Evolutionary conservation across 306 rosid genomes (phyloP).

Genomic region (Senna siamea): DNA sequence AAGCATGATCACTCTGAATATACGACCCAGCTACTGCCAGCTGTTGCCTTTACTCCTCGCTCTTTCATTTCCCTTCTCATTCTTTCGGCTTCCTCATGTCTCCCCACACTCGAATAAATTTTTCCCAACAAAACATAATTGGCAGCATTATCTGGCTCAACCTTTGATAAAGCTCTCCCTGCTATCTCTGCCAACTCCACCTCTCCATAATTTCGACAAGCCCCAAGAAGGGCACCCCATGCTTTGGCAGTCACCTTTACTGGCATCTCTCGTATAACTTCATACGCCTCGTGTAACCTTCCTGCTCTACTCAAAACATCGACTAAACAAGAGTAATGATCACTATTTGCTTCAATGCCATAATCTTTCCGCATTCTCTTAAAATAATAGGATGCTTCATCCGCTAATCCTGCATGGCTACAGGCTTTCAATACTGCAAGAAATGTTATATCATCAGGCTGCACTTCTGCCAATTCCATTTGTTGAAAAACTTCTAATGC

Average conservation of each 20-base stretch:
- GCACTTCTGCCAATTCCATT: slow-evolving; percentile 63
- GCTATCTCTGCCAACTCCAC: slow-evolving; percentile 71
- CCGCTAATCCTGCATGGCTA: slow-evolving; percentile 74
- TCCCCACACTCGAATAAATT: slow-evolving; percentile 70
- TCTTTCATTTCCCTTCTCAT: slow-evolving; percentile 62
- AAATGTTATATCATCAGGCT: slow-evolving; percentile 72
- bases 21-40: slow-evolving; percentile 81
- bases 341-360: slow-evolving; percentile 63
- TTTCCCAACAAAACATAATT: slow-evolving; percentile 67
- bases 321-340: slow-evolving; percentile 79
- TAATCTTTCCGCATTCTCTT: slow-evolving; percentile 53
- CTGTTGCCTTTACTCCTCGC: slow-evolving; percentile 55
- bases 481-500: slow-evolving; percentile 53
- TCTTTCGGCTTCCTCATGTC: slow-evolving; percentile 67
- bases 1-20: slow-evolving; percentile 48
- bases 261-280: slow-evolving; percentile 67
- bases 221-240: slow-evolving; percentile 86
- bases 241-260: slow-evolving; percentile 76
- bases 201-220: too few relatives aligned
- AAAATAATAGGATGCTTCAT: slow-evolving; percentile 68
- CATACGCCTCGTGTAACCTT: slow-evolving; percentile 70
- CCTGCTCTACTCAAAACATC: slow-evolving; percentile 83
- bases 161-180: slow-evolving; percentile 61
- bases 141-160: slow-evolving; percentile 81
- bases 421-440: slow-evolving; percentile 79